Percentiles rank a stretch among this genome's conserved stretches.
These are phyloP conservation scores for Phytophthora pisi DNA, from an alignment of 352 stramenopile species.

Conservation along the genomic window DNA sequence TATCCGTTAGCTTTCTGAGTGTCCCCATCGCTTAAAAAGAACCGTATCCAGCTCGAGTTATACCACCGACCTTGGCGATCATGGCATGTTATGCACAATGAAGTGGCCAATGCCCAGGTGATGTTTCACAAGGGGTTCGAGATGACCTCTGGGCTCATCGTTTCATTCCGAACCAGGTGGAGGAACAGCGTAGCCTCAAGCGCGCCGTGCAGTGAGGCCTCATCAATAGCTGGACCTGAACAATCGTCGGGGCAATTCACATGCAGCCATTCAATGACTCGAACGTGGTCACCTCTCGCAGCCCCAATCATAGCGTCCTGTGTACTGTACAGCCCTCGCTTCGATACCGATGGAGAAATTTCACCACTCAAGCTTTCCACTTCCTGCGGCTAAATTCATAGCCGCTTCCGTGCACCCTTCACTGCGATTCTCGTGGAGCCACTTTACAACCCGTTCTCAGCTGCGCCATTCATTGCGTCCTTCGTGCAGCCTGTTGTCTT, in stretches of 20 bases:
- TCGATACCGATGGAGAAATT: neutral
- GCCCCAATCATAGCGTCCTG: neutral
- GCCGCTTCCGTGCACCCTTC: neutral
- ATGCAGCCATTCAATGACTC: neutral
- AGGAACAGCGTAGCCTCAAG: no score
- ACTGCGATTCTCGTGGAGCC: slow-evolving; percentile 1
- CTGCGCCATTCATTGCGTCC: slow-evolving; percentile 10
- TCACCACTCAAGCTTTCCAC: neutral
- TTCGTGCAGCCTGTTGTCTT: neutral
- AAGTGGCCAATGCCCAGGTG: no score
- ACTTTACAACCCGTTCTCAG: slow-evolving; percentile 4
- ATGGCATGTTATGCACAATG: no score
- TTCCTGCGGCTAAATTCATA: neutral
- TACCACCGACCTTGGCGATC: no score
- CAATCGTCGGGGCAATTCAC: neutral
- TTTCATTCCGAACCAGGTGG: no score
- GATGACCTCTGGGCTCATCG: no score
- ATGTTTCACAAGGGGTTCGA: no score
- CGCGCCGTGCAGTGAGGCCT: no score
- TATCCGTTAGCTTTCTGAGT: no score
- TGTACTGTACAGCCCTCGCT: neutral
- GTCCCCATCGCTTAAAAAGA: no score
- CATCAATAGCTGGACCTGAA: neutral
- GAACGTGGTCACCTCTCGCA: neutral
- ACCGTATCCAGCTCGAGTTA: no score